Percentiles rank a stretch among this genome's conserved stretches.
phyloP scores from a whole-genome alignment of 164 flowering plant species.

The Pachysandra terminalis region DNA sequence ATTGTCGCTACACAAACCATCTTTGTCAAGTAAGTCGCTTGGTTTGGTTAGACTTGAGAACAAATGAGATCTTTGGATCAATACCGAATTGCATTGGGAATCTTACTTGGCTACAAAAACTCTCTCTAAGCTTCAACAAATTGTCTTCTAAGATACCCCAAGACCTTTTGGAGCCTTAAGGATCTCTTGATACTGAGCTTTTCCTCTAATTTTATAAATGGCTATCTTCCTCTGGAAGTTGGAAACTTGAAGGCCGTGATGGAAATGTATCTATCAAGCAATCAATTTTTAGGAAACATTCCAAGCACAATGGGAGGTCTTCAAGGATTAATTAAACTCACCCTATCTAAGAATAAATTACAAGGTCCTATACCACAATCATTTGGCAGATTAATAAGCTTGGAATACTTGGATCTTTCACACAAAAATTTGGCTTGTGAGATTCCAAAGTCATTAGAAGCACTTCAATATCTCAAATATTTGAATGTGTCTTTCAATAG shows the following conservation, averaged over 20 bases:
- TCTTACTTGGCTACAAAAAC: constrained; percentile 7
- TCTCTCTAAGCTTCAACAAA: constrained; percentile 13
- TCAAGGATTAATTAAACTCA: too few species aligned
- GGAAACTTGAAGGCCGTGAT: constrained; percentile 10
- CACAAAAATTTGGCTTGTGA: constrained; percentile 5
- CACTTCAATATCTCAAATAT: constrained; percentile 10
- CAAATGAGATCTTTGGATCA: constrained; percentile 20
- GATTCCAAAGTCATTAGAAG: constrained; percentile 11
- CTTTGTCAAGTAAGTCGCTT: constrained; percentile 13
- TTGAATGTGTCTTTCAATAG: constrained; percentile 3
- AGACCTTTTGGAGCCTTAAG: too few species aligned
- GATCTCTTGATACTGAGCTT: constrained; percentile 12
- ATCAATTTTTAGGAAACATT: constrained; percentile 11
- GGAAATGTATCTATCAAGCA: too few species aligned
- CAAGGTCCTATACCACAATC: too few species aligned
- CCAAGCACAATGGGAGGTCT: constrained; percentile 17
- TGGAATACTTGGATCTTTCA: too few species aligned
- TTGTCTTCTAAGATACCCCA: constrained; percentile 14
- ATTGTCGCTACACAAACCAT: constrained; percentile 11
- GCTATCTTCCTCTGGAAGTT: constrained; percentile 10
- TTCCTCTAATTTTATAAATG: constrained; percentile 15
- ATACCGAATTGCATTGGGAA: too few species aligned
- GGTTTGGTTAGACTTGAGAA: constrained; percentile 1
- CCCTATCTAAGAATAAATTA: too few species aligned
- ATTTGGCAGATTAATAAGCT: too few species aligned